Evolutionary conservation across 345 rosid species (phyloP).

Genomic region (Eucalyptus pauciflora): DNA sequence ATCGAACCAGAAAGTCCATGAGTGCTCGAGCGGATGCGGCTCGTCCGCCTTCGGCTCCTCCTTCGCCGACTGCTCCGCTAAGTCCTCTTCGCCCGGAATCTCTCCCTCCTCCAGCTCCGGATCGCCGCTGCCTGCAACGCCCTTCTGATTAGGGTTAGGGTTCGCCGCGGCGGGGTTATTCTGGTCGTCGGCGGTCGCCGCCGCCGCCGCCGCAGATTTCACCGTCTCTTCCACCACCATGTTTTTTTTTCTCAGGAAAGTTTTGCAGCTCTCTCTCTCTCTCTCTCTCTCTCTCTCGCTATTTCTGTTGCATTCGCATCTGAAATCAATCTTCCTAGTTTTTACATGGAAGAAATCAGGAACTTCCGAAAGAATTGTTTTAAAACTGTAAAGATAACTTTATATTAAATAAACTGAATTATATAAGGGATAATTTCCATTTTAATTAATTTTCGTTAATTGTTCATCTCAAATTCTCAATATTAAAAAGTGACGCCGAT

Average conservation of each 20-base stretch:
- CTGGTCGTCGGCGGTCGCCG: neutral
- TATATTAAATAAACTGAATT: neutral
- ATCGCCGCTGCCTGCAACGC: neutral
- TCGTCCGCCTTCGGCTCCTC: neutral
- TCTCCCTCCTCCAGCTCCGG: neutral
- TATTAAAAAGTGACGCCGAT: neutral
- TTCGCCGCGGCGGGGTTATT: neutral
- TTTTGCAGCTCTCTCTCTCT: neutral
- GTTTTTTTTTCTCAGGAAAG: neutral
- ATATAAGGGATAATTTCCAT: neutral
- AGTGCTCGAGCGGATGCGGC: conserved; percentile 32
- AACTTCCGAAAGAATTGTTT: neutral
- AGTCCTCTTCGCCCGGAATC: neutral
- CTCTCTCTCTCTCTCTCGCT: neutral
- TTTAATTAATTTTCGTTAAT: neutral
- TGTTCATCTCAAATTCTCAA: neutral
- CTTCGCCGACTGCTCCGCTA: neutral
- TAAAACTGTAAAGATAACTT: neutral
- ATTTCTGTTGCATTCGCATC: neutral
- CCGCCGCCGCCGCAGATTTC: neutral
- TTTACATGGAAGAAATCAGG: neutral
- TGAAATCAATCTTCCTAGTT: neutral
- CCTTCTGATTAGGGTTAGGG: neutral
- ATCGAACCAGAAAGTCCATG: conserved; percentile 96
- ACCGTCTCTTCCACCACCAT: conserved; percentile 4